Evolutionary conservation across 2,329 filamentous ascomycete species (phyloP).

Genomic region (Trichoderma sp.): DNA sequence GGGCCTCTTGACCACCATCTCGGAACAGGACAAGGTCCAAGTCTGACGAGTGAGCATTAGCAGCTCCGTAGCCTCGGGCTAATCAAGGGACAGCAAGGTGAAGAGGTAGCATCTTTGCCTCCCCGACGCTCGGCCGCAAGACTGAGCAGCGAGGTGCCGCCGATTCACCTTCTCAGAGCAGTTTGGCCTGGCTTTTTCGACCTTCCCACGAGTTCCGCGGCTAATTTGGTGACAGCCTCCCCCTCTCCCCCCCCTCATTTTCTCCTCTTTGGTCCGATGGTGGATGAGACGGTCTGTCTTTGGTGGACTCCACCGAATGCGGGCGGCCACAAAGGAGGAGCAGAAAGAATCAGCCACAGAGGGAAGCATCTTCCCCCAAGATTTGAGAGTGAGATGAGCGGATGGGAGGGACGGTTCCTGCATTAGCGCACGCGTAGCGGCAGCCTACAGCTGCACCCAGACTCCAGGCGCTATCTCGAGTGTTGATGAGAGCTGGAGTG

Average conservation of each 20-base stretch:
- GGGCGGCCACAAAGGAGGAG: conserved; percentile 13
- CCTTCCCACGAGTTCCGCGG: not conserved
- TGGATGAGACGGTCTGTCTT: not conserved
- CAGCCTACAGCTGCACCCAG: not conserved
- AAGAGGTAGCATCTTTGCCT: not conserved
- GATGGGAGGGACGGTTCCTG: conserved; percentile 32
- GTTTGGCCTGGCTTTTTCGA: conserved; percentile 15
- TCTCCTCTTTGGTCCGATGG: not conserved
- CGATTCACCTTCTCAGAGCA: conserved; percentile 25
- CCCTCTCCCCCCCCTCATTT: conserved; percentile 9
- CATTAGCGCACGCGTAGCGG: conserved; percentile 30
- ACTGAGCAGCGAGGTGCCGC: conserved; percentile 9
- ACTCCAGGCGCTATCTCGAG: not conserved
- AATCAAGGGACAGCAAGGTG: conserved; percentile 6
- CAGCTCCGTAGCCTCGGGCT: conserved; percentile 15
- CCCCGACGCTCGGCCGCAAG: not conserved
- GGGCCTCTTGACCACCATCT: not conserved
- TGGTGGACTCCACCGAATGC: conserved; percentile 17
- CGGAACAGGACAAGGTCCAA: not conserved
- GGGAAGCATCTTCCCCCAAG: conserved; percentile 1
- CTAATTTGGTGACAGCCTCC: conserved; percentile 12
- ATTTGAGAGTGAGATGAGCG: conserved; percentile 11
- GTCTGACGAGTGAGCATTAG: not conserved
- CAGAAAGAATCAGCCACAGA: not conserved
- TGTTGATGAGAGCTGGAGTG: not conserved